Evolutionary conservation across 2,329 filamentous ascomycete species (phyloP).

Genomic region (Fusarium multiceps): DNA sequence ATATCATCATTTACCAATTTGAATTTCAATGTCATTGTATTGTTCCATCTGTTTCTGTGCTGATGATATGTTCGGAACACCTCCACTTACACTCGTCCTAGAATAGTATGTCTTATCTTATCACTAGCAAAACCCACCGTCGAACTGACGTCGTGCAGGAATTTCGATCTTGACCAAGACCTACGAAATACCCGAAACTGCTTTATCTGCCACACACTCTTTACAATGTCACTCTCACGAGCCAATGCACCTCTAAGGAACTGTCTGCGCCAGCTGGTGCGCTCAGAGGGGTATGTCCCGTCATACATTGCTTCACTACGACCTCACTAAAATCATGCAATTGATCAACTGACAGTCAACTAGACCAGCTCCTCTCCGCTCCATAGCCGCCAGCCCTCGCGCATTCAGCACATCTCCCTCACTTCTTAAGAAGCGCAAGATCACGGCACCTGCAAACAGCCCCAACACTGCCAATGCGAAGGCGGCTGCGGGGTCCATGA

Average conservation of each 20-base stretch:
- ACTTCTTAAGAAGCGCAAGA: slow-evolving; percentile 55
- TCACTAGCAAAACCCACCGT: slow-evolving; percentile 18
- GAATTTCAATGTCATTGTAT: not conserved
- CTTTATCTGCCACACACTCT: not conserved
- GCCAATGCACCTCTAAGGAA: slow-evolving; percentile 40
- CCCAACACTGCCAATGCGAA: slow-evolving; percentile 39
- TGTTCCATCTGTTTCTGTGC: not conserved
- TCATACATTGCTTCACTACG: not conserved
- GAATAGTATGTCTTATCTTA: slow-evolving; percentile 43
- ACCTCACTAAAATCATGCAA: not conserved
- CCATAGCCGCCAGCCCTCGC: slow-evolving; percentile 32
- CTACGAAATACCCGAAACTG: not conserved
- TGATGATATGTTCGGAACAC: not conserved
- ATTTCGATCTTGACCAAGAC: slow-evolving; percentile 27
- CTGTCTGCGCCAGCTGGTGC: slow-evolving; percentile 41
- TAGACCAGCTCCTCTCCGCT: slow-evolving; percentile 35
- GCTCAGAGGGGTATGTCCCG: slow-evolving; percentile 40
- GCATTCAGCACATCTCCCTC: slow-evolving; percentile 47
- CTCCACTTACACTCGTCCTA: not conserved
- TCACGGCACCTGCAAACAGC: slow-evolving; percentile 48
- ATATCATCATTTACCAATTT: fast-evolving
- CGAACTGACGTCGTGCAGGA: slow-evolving; percentile 44
- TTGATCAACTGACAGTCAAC: slow-evolving; percentile 27
- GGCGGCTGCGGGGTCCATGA: slow-evolving; percentile 29
- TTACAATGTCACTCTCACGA: slow-evolving; percentile 40